phyloP scores from a whole-genome alignment of 495 filamentous ascomycete genomes.

The Bombardia bombarda region DNA sequence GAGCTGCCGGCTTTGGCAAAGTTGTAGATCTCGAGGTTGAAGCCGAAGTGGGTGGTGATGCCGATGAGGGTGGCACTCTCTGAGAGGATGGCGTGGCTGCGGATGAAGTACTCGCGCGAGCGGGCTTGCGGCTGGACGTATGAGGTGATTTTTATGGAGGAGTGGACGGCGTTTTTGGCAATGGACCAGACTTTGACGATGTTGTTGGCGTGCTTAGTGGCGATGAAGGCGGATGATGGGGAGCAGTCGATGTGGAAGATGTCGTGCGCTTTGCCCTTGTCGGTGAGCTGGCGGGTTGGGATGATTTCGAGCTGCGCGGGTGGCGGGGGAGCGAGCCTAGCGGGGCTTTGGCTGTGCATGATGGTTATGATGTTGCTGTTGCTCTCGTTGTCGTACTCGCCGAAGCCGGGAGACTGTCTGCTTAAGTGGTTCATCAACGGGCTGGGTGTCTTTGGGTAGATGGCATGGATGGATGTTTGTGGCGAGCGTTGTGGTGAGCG shows the following conservation, averaged over 20 bases:
- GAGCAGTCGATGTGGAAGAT: conserved; percentile 21
- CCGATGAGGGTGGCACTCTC: conserved; percentile 18
- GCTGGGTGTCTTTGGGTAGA: too few relatives aligned
- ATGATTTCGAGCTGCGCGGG: conserved; percentile 5
- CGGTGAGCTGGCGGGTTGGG: conserved; percentile 11
- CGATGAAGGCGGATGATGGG: conserved; percentile 4
- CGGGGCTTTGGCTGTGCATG: too few relatives aligned
- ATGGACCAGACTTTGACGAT: conserved; percentile 20
- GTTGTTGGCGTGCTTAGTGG: conserved; percentile 20
- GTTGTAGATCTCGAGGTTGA: conserved; percentile 23
- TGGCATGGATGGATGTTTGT: too few relatives aligned
- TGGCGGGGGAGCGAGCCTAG: background rate
- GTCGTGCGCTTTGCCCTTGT: conserved; percentile 16
- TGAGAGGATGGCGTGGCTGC: conserved; percentile 21
- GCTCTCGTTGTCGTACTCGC: too few relatives aligned
- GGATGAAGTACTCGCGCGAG: conserved; percentile 23
- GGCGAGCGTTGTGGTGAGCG: too few relatives aligned
- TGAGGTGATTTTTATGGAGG: conserved; percentile 19
- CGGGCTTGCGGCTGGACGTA: conserved; percentile 19
- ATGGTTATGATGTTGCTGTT: too few relatives aligned
- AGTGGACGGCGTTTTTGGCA: conserved; percentile 13
- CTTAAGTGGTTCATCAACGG: too few relatives aligned
- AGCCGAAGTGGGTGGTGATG: conserved; percentile 21
- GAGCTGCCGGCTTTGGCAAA: conserved; percentile 14
- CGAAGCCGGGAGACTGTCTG: too few relatives aligned